These are phyloP conservation scores for Centrapalus pauciflorus DNA, from an alignment of 129 eudicot species.

Conservation along the genomic window DNA sequence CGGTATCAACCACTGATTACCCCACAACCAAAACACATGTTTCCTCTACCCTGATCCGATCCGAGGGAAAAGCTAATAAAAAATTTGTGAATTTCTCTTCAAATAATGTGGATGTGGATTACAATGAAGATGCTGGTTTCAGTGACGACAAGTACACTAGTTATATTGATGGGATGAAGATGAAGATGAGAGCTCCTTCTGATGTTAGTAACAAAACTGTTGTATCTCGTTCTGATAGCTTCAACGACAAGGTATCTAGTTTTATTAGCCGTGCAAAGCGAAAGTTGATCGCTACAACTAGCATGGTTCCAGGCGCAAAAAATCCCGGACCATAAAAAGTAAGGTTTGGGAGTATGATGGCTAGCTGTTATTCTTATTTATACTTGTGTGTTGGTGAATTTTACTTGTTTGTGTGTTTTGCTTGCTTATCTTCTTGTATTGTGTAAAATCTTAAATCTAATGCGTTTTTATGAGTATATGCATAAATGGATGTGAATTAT, in stretches of 20 bases:
- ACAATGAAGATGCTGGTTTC: neutral
- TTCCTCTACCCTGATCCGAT: too few relatives aligned
- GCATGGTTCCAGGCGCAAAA: neutral
- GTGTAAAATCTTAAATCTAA: neutral
- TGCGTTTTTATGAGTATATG: neutral
- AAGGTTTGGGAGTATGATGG: neutral
- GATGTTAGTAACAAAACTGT: too few relatives aligned
- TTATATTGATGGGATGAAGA: slow-evolving; percentile 36
- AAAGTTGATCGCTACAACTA: slow-evolving; percentile 32
- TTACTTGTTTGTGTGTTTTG: too few relatives aligned
- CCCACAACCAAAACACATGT: too few relatives aligned
- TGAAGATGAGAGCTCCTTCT: slow-evolving; percentile 40
- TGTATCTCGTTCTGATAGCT: too few relatives aligned
- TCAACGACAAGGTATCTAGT: slow-evolving; percentile 35
- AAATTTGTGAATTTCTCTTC: neutral
- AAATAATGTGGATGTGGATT: neutral
- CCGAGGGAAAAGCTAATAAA: too few relatives aligned
- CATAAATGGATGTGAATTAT: too few relatives aligned
- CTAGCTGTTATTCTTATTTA: too few relatives aligned
- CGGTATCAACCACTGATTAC: too few relatives aligned
- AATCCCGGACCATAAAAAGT: neutral
- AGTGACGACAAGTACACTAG: slow-evolving; percentile 18
- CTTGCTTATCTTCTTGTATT: too few relatives aligned
- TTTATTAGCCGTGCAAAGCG: slow-evolving; percentile 34
- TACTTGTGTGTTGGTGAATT: too few relatives aligned